Evolutionary conservation across 768 basidiomycete species (phyloP).

Genomic region (Leccinum pellstonianum): DNA sequence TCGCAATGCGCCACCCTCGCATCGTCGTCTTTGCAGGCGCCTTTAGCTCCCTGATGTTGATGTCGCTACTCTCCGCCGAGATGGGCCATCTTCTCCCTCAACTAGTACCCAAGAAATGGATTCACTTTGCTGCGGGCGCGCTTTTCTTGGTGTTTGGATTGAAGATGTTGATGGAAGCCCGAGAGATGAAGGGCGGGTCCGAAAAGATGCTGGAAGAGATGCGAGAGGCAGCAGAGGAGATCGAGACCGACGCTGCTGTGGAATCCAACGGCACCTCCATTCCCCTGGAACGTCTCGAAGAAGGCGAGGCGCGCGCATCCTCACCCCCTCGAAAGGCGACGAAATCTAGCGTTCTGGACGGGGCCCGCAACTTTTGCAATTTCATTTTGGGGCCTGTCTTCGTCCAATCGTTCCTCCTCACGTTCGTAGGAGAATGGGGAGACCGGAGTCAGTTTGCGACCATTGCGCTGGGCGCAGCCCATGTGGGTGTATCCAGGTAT

Average conservation of each 20-base stretch:
- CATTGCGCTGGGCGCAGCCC: constrained; percentile 91
- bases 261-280: constrained; percentile 43
- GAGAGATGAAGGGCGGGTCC: constrained; percentile 72
- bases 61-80: constrained; percentile 93
- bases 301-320: constrained; percentile 42
- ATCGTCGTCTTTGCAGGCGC: constrained; percentile 86
- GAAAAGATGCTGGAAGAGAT: constrained; percentile 92
- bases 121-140: constrained; percentile 69
- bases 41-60: constrained; percentile 81
- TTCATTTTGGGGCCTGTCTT: constrained; percentile 89
- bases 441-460: constrained; percentile 97
- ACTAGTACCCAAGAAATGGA: constrained; percentile 69
- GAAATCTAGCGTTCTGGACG: constrained; percentile 45
- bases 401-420: constrained; percentile 91
- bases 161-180: constrained; percentile 86
- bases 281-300: constrained; percentile 76
- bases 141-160: constrained; percentile 90
- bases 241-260: constrained; percentile 72
- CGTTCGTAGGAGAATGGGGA: constrained; percentile 99
- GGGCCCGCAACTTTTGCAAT: constrained; percentile 78
- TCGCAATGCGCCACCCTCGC: constrained; percentile 90
- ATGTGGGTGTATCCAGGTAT: constrained; percentile 52
- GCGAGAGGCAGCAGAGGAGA: constrained; percentile 94
- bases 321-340: constrained; percentile 16
- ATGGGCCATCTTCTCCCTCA: constrained; percentile 88